phyloP scores from a whole-genome alignment of 2,329 filamentous ascomycete genomes.

The Scortechinia acanthostroma region DNA sequence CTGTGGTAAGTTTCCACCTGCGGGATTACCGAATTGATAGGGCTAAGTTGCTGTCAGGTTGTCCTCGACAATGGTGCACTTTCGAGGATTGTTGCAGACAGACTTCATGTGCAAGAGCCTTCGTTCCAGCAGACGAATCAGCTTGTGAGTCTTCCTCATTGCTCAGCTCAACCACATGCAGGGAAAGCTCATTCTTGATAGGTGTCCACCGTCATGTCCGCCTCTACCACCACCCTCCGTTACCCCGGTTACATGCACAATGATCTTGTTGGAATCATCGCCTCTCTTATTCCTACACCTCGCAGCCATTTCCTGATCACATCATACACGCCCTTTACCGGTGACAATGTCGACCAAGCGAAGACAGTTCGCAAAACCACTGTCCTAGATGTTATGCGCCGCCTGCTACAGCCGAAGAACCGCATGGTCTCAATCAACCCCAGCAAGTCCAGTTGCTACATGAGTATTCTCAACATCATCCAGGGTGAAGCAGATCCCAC shows the following conservation, averaged over 20 bases:
- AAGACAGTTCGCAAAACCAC: slow-evolving; percentile 98
- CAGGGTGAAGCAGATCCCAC: slow-evolving; percentile 97
- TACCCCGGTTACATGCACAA: slow-evolving; percentile 99
- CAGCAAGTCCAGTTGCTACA: slow-evolving; percentile 96
- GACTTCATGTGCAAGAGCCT: slow-evolving; percentile 88
- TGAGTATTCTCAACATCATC: slow-evolving; percentile 97
- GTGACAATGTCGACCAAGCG: slow-evolving; percentile 89
- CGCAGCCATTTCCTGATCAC: slow-evolving; percentile 98
- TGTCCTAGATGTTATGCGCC: slow-evolving; percentile 92
- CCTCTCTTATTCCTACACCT: slow-evolving; percentile 90
- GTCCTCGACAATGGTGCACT: slow-evolving; percentile 94
- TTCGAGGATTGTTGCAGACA: slow-evolving; percentile 86
- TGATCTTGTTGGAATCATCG: slow-evolving; percentile 92
- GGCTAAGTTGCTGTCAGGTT: no score
- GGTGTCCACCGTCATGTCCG: slow-evolving; percentile 96
- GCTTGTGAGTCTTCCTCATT: slow-evolving; percentile 44
- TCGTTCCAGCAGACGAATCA: slow-evolving; percentile 98
- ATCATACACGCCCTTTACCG: slow-evolving; percentile 94
- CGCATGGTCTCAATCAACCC: slow-evolving; percentile 96
- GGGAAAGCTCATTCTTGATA: slow-evolving; percentile 18
- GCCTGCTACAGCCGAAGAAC: slow-evolving; percentile 93
- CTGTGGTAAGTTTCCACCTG: slow-evolving; percentile 59
- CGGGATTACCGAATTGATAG: no score
- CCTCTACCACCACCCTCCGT: slow-evolving; percentile 88
- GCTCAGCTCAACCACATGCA: neutral